Conservation (phyloP, 129 eudicot species). For the carrot (Daucus carota) region DH1_v3.0 NC_030383.2:1882001-1882500, state of each 20-base stretch:
- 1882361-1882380: no score
- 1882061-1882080: constrained; percentile 60
- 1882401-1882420: no score
- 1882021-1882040: constrained; percentile 30
- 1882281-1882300: neutral
- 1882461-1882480: neutral
- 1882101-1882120: constrained; percentile 64
- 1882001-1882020: no score
- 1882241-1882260: no score
- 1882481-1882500: neutral
- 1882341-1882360: neutral
- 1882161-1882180: constrained; percentile 36
- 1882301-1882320: neutral
- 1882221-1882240: no score
- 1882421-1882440: no score
- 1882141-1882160: constrained; percentile 29
- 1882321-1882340: neutral
- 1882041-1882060: constrained; percentile 42
- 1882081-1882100: constrained; percentile 72
- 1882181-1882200: constrained; percentile 40
- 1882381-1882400: no score
- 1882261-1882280: no score
- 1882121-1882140: constrained; percentile 45
- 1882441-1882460: neutral
- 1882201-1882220: neutral